phyloP scores from a whole-genome alignment of 129 eudicot species.

The Apium graveolens region DNA sequence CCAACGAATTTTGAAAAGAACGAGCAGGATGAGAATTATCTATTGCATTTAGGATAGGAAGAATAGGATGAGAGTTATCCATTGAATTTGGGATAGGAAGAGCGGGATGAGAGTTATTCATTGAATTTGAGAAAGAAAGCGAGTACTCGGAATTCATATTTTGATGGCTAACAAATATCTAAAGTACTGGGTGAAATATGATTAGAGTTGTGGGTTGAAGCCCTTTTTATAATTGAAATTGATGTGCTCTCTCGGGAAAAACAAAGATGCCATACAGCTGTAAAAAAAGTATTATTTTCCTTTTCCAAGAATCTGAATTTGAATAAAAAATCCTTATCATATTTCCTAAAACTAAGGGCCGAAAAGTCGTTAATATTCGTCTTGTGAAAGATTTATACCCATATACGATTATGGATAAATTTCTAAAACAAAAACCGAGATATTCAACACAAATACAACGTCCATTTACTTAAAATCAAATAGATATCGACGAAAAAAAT shows the following conservation, averaged over 20 bases:
- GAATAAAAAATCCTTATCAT: neutral
- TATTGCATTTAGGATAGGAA: neutral
- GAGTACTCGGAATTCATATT: neutral
- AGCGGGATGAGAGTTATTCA: neutral
- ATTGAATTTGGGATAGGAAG: neutral
- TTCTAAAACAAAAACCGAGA: neutral
- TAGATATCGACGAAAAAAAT: neutral
- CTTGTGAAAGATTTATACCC: neutral
- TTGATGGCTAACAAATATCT: neutral
- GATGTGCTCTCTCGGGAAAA: neutral
- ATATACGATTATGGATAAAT: neutral
- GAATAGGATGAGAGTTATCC: neutral
- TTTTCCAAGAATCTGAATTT: neutral
- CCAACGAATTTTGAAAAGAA: too few species aligned
- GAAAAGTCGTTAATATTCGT: neutral
- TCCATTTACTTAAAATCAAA: neutral
- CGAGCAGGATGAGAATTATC: neutral
- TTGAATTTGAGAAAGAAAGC: neutral
- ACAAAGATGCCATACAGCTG: neutral
- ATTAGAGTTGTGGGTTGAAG: neutral
- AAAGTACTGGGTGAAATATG: neutral
- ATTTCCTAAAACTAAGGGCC: neutral
- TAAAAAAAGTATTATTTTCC: neutral
- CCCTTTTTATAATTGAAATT: neutral
- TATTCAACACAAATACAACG: neutral